These are phyloP conservation scores for Fusarium proliferatum DNA, from an alignment of 2,329 filamentous ascomycete species.

Conservation along the genomic window DNA sequence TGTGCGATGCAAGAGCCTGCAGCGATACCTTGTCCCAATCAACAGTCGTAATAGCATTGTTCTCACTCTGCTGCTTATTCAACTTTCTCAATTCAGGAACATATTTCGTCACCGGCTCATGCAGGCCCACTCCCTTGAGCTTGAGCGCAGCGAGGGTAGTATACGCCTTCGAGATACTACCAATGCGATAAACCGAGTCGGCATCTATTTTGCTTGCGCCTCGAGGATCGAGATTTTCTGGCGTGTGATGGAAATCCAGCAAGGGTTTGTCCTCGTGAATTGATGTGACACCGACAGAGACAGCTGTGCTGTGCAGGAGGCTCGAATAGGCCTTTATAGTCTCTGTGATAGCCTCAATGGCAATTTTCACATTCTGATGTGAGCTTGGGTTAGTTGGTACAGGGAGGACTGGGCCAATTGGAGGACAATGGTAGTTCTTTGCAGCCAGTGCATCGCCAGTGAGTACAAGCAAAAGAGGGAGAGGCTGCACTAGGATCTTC, in stretches of 20 bases:
- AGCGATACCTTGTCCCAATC: conserved; percentile 7
- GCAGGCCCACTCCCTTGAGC: neutral
- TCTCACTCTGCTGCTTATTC: neutral
- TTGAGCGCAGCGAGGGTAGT: conserved; percentile 5
- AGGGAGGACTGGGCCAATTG: conserved; percentile 11
- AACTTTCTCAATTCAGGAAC: conserved; percentile 1
- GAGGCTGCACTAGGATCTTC: neutral
- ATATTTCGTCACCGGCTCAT: conserved; percentile 20
- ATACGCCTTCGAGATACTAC: conserved; percentile 10
- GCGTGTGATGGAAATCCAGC: conserved; percentile 5
- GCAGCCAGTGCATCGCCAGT: conserved; percentile 5
- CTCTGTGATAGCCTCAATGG: neutral
- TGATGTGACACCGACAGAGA: conserved; percentile 4
- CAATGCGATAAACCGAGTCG: conserved; percentile 12
- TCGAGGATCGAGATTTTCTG: neutral
- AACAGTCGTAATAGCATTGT: neutral
- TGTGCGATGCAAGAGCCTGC: conserved; percentile 3
- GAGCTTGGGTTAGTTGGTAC: neutral
- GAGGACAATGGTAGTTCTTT: conserved; percentile 20
- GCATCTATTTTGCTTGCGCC: conserved; percentile 1
- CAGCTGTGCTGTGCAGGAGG: neutral
- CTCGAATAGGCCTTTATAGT: neutral
- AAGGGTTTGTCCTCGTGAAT: conserved; percentile 1
- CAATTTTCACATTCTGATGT: neutral
- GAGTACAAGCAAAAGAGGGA: neutral